These are phyloP conservation scores for Dendrobium nobile DNA, from an alignment of 106 monocot genomes.

Conservation along the genomic window DNA sequence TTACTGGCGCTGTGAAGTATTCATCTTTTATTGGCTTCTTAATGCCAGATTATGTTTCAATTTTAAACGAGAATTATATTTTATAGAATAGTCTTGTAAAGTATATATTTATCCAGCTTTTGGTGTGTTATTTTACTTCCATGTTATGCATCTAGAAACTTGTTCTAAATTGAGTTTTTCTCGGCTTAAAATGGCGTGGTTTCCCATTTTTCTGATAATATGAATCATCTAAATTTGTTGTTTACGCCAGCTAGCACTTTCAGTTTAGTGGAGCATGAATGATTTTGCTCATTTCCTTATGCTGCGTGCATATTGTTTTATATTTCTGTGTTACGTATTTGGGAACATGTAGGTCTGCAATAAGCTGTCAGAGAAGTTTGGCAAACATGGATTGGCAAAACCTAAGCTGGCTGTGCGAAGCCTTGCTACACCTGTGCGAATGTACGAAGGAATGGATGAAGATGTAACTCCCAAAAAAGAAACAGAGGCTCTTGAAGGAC, in stretches of 20 bases:
- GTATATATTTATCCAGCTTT: neutral
- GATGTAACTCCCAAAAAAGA: slow-evolving; percentile 59
- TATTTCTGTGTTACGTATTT: neutral
- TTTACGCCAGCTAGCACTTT: neutral
- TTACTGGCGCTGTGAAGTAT: neutral
- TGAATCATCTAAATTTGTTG: neutral
- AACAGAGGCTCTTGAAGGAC: slow-evolving; percentile 65
- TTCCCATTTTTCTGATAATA: neutral
- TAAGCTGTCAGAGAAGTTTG: slow-evolving; percentile 79
- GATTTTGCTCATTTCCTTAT: neutral
- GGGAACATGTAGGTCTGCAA: slow-evolving; percentile 56
- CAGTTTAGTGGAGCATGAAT: neutral
- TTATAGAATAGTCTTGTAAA: neutral
- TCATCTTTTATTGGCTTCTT: neutral
- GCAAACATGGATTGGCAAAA: slow-evolving; percentile 80
- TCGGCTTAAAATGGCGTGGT: neutral
- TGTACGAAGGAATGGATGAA: slow-evolving; percentile 98
- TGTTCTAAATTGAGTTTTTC: neutral
- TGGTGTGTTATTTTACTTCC: neutral
- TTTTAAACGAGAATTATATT: neutral
- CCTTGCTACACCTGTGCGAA: slow-evolving; percentile 75
- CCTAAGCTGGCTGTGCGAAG: slow-evolving; percentile 80
- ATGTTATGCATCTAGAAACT: neutral
- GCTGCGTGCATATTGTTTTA: neutral
- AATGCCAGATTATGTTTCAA: neutral